Evolutionary conservation across 768 basidiomycete genomes (phyloP), one percentile per base, ranked within the genome.

Genomic region (Phlebiopsis flavidoalba): DNA sequence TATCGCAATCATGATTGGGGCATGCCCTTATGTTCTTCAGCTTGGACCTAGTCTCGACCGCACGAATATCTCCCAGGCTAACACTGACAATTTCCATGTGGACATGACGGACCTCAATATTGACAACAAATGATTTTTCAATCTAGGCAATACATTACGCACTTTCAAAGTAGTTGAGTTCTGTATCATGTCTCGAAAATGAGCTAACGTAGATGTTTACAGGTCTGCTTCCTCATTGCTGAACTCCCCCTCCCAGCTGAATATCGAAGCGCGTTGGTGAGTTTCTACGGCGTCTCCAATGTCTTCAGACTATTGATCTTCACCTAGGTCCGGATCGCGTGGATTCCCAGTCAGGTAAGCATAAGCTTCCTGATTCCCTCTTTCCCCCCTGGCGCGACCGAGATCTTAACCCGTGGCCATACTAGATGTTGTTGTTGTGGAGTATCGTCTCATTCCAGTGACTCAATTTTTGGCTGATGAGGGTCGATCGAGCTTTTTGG

Each of bases 241-340:
- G 87, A 88, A 68, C 73, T 89, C 19, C 87, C n/a, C 87, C n/a
- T 88, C 86, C 0, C 86, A 88, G 66, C 73, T 88, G n/a, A 12
- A 69, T 89, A 24, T 86, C 85, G 26, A 88, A 89, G 68, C 78
- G 84, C 3, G 71, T 88, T n/a, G 86, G 87, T 0, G 45, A 54
- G 61, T 19, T 46, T 50, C 3, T 12, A 33, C 36, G 5, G 24
- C 3, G 22, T 33, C 43, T 8, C 26, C 19, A 17, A 19, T 31
- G 26, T 6, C 26, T 31, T 2, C n/a, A 17, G 10, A n/a, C 33
- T 12, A n/a, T 6, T 31, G 26, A 31, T 31, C 3, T 31, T 31
- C 26, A 6, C 8, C 37, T 43, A 62, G 61, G 61, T 2, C 85
- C 86, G 0, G 87, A 89, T 71, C 73, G 83, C n/a, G 14, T 88